Percentiles rank a stretch among this genome's conserved stretches.
Evolutionary conservation across 192 early-diverging fungal genomes (phyloP).

Genomic region (Backusella macrospora): DNA sequence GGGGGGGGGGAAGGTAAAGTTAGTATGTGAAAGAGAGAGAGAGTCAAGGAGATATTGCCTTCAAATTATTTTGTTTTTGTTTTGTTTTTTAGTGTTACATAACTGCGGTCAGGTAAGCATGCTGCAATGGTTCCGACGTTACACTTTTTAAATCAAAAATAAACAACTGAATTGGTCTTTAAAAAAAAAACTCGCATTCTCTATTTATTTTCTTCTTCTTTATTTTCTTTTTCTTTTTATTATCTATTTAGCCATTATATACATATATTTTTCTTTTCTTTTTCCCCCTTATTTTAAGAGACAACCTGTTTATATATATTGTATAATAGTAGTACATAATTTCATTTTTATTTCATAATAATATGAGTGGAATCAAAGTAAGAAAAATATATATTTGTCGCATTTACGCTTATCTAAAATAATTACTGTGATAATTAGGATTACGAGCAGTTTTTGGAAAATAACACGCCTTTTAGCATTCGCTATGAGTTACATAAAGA

Average conservation of each 20-base stretch:
- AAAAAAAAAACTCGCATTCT: not conserved
- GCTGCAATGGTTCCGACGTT: conserved; percentile 3
- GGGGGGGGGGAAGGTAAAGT: too few relatives aligned
- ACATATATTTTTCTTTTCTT: not conserved
- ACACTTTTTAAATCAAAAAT: conserved; percentile 6
- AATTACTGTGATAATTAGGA: not conserved
- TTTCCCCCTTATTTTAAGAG: not conserved
- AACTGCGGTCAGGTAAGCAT: conserved; percentile 5
- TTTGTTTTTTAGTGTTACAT: conserved; percentile 17
- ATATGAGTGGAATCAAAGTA: conserved; percentile 19
- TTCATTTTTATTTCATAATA: not conserved
- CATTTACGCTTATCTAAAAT: not conserved
- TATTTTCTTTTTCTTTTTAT: not conserved
- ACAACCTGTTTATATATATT: not conserved
- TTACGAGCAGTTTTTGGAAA: not conserved
- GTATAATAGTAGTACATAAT: not conserved
- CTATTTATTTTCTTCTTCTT: not conserved
- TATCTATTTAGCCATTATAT: not conserved
- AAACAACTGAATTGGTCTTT: not conserved
- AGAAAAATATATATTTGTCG: not conserved
- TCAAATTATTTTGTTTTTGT: not conserved
- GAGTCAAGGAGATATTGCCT: not conserved
- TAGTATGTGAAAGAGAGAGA: not conserved
- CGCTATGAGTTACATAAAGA: conserved; percentile 12
- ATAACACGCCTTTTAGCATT: conserved; percentile 11